Evolutionary conservation across 1,284 basidiomycete species (phyloP).

Genomic region (Sporisorium iseilematis-ciliati): DNA sequence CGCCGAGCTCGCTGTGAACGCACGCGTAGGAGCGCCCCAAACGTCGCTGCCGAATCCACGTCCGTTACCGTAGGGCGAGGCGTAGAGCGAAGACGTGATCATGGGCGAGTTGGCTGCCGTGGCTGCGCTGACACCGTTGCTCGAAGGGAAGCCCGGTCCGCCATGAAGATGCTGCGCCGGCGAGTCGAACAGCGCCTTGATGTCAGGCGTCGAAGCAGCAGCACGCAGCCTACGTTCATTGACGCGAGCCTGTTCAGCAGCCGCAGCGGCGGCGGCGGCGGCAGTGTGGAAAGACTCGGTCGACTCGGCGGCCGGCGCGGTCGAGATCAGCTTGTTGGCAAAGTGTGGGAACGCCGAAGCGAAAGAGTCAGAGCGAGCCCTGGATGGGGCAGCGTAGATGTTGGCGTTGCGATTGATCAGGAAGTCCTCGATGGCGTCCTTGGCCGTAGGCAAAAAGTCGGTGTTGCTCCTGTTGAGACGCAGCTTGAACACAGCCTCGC

Average conservation of each 20-base stretch:
- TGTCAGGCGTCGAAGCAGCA: constrained; percentile 89
- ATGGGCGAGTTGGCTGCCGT: constrained; percentile 56
- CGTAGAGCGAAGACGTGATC: constrained; percentile 60
- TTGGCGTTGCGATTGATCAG: constrained; percentile 80
- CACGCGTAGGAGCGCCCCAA: constrained; percentile 63
- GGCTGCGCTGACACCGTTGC: constrained; percentile 31
- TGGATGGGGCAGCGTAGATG: constrained; percentile 70
- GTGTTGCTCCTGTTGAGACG: constrained; percentile 83
- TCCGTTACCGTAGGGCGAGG: constrained; percentile 60
- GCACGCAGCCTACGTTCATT: constrained; percentile 82
- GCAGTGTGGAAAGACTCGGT: constrained; percentile 61
- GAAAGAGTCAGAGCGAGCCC: constrained; percentile 82
- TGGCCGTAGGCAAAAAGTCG: constrained; percentile 85
- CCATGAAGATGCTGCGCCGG: constrained; percentile 69
- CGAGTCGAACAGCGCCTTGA: constrained; percentile 88
- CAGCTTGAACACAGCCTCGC: constrained; percentile 89
- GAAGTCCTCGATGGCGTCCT: constrained; percentile 93
- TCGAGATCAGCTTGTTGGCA: constrained; percentile 83
- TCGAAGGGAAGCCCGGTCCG: constrained; percentile 66
- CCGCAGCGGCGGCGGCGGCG: constrained; percentile 27
- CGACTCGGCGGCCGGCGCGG: constrained; percentile 50
- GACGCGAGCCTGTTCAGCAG: constrained; percentile 72
- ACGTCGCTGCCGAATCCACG: constrained; percentile 61
- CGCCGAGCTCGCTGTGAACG: constrained; percentile 39
- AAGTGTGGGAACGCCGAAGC: constrained; percentile 96